Evolutionary conservation across 768 basidiomycete species (phyloP).

Genomic region (Psilocybe cyanescens): DNA sequence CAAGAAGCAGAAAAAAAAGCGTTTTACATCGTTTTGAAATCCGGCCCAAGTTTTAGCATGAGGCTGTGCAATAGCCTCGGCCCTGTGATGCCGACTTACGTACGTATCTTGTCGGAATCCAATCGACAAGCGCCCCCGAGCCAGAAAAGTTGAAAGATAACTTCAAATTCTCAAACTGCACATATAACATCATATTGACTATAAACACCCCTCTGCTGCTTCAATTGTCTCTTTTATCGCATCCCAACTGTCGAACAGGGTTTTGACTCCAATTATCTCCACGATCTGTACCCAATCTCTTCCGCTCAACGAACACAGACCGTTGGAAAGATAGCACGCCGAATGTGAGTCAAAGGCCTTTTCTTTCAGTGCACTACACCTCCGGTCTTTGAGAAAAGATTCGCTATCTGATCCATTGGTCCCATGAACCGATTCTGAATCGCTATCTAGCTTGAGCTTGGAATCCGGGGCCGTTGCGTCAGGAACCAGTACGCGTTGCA

Average conservation of each 20-base stretch:
- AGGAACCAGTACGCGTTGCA: constrained; percentile 43
- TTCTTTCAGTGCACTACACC: constrained; percentile 36
- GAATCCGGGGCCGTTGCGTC: constrained; percentile 27
- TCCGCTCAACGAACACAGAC: constrained; percentile 41
- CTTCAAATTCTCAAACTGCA: too few species aligned
- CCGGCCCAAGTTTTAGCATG: too few species aligned
- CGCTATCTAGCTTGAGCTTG: background rate
- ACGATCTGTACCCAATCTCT: constrained; percentile 41
- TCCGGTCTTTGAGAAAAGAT: constrained; percentile 9
- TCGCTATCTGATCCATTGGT: background rate
- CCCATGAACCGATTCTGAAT: background rate
- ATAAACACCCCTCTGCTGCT: constrained; percentile 34
- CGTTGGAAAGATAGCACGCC: constrained; percentile 42
- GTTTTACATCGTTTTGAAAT: too few species aligned
- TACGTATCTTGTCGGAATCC: too few species aligned
- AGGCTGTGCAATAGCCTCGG: too few species aligned
- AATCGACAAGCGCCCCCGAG: too few species aligned
- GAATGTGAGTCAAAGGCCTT: constrained; percentile 47
- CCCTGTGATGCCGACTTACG: too few species aligned
- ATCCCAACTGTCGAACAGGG: constrained; percentile 33
- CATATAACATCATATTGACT: background rate
- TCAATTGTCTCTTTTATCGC: constrained; percentile 31
- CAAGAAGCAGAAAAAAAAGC: background rate
- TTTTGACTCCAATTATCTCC: constrained; percentile 36
- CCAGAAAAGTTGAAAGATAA: too few species aligned